Evolutionary conservation across 495 filamentous ascomycete genomes (phyloP), one percentile per base, ranked within the genome.

Genomic region (Elaphomyces granulatus): DNA sequence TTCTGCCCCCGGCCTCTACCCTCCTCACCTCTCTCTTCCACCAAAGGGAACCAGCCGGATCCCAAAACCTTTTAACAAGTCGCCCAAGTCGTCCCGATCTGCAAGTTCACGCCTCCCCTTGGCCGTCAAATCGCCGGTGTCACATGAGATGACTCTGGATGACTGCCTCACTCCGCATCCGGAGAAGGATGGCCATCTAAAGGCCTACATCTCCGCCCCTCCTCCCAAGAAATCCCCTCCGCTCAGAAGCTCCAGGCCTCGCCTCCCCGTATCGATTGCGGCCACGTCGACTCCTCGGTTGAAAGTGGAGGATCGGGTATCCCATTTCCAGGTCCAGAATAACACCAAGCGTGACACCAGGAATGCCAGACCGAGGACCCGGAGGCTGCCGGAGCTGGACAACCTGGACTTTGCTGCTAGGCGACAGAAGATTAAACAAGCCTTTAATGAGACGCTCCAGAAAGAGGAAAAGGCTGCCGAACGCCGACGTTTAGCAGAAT

Each of bases 361-460:
- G 14, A 61, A 50, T 16, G 50, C 54, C 36, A 60, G 70, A 44
- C 35, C 61, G 17, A 49, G 63, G 34, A 60, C 61, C 18, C 56
- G 62, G 16, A 64, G 59, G 48, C 53, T 70, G 18, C 70, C 71
- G 15, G 72, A 75, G 50, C 47, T 85, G 37, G 78, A 77, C 0
- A 72, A 74, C 40, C 79, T 86, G 20, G 81, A 92, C 55, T 87
- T 87, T 49, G 83, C 74, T 26, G 80, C 78, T 34, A 70, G 82
- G 19, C 70, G 83, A 36, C 79, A 81, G 42, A 75, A 70, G 32
- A 88, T 88, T 42, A 78, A 85, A 47, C 72, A 83, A 34, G 83
- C 83, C 1, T 83, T 88, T 46, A 86, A 78, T 34, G 78, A 81
- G 49, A 78, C 61, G 49, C 74, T 84, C 50, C 68, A 70, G 42